Percentiles rank a stretch among this genome's conserved stretches.
These are phyloP conservation scores for Paecilomyces sp. DNA, from an alignment of 2,329 filamentous ascomycete genomes.

Conservation along the genomic window DNA sequence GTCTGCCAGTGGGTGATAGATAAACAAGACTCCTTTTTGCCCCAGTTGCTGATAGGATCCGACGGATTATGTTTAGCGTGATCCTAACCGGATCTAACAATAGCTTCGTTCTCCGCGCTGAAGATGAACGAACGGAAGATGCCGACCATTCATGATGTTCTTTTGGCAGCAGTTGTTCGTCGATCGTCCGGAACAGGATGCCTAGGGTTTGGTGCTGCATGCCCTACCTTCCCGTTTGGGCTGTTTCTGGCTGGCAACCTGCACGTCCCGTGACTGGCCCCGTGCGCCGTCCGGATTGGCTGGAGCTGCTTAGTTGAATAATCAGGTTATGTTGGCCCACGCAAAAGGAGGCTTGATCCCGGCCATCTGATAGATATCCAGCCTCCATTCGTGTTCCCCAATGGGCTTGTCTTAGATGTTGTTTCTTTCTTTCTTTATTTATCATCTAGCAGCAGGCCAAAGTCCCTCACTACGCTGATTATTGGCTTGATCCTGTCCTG, in stretches of 20 bases:
- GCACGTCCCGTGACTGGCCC: background rate
- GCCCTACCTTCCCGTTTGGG: background rate
- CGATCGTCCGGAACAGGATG: background rate
- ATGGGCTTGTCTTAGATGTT: background rate
- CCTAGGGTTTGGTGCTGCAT: background rate
- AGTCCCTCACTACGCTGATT: background rate
- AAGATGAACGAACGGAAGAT: background rate
- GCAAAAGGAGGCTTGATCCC: background rate
- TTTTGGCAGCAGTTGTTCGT: background rate
- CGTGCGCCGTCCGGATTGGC: background rate
- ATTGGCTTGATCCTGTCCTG: background rate
- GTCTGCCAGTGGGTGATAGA: background rate
- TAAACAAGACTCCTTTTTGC: background rate
- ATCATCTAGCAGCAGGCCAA: background rate
- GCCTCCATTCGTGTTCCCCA: background rate
- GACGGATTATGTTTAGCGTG: background rate
- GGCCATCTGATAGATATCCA: background rate
- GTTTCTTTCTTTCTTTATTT: background rate
- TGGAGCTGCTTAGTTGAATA: too few relatives aligned
- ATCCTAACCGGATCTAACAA: background rate
- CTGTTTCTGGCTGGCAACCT: background rate
- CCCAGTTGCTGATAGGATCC: background rate
- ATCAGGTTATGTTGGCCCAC: background rate
- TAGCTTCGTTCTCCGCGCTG: background rate
- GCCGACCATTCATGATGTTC: background rate